Base-by-base conservation (phyloP, 2,329 filamentous ascomycete genomes). In the Escovopsis sp. region DNA sequence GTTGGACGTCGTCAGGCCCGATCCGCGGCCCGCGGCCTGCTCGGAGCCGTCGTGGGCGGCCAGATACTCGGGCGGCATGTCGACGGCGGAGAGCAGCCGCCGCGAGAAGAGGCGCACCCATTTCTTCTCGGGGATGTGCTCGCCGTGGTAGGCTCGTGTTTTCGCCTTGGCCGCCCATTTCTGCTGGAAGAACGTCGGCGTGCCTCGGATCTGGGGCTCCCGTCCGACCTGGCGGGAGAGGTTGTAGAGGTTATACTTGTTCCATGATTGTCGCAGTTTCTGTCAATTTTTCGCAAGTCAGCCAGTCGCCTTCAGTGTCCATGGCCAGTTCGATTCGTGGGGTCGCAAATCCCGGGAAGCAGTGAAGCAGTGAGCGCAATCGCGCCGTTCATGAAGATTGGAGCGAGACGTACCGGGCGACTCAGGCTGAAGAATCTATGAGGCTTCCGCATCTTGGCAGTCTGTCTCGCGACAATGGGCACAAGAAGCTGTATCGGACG, bases 231-330 rank as follows among this genome's bases (percentile, higher is more conserved):
- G 51, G 34, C 59, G 58, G 39, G 69, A 66, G 50, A 98, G 66
- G 65, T 95, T 95, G 76, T 84, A 98, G 48, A 98, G 72, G 59
- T 94, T 94, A 71, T 86, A 87, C 68, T 94, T 94, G 71, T 86
- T 94, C 91, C 89, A 95, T 69, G 87, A 86, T 70, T 91, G 84
- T 55, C 89, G 82, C 62, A 94, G 61, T 83, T 86, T 93, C 88
- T 96, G 58, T 41, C 30, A 12, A 24, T 10, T 35, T 42, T 34
- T 32, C 25, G 30, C 43, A 39, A 30, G 24, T 38, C 31, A 25
- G 15, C 33, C 20, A 20, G 20, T 20, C 20, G 20, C 36, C 11
- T 11, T 25, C 16, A 34, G 29, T 32, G 39, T 44, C 37, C 42
- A 7, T 15, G 20, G 20, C 20, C 20, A 20, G 20, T 20, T 6